Evolutionary conservation across 1,284 basidiomycete species (phyloP).

Genomic region (Leccinum fallax): DNA sequence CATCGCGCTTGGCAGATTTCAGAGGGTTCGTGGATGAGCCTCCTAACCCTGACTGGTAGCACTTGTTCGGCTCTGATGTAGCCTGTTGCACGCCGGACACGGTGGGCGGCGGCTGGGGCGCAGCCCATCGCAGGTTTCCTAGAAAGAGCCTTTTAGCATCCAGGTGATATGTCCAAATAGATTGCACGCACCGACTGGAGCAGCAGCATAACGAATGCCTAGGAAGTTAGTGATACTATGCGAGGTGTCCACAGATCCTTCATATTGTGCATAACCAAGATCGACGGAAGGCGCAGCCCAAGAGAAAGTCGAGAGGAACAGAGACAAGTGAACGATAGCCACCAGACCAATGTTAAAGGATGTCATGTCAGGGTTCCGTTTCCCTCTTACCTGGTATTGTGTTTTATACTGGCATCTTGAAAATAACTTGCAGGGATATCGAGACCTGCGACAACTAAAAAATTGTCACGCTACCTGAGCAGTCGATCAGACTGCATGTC

Average conservation of each 20-base stretch:
- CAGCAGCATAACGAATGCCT: constrained; percentile 37
- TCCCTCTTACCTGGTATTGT: neutral
- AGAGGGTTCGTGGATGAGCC: constrained; percentile 7
- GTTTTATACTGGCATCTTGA: neutral
- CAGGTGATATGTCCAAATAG: neutral
- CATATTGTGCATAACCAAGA: constrained; percentile 38
- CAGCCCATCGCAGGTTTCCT: constrained; percentile 32
- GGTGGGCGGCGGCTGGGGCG: constrained; percentile 25
- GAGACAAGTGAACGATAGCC: neutral
- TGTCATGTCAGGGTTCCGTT: neutral
- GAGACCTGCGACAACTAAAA: neutral
- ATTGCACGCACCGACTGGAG: constrained; percentile 32
- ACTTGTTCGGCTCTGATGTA: constrained; percentile 17
- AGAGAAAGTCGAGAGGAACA: neutral
- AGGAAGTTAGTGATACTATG: constrained; percentile 32
- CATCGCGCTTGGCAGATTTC: constrained; percentile 6
- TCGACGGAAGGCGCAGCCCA: constrained; percentile 4
- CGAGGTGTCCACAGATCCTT: constrained; percentile 29
- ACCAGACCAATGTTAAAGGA: neutral
- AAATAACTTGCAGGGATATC: neutral
- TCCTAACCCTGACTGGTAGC: constrained; percentile 18
- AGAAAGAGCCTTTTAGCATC: neutral
- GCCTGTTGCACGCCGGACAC: constrained; percentile 27
- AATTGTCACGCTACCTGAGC: neutral
- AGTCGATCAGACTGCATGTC: neutral